phyloP scores from a whole-genome alignment of 805 yeast genomes.

The Schwanniomyces pseudopolymorphus region DNA sequence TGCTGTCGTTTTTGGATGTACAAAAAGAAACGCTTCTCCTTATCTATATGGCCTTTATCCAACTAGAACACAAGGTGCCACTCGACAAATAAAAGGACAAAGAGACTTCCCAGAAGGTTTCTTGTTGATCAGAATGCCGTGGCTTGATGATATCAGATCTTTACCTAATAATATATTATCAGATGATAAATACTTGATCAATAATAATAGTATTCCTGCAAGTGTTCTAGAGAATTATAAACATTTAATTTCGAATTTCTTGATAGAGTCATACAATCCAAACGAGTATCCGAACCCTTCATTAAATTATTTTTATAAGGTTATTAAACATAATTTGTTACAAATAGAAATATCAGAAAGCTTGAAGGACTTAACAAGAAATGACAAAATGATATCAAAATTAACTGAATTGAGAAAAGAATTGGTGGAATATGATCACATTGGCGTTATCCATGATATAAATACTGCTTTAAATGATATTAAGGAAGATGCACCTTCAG shows the following conservation, averaged over 20 bases:
- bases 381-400: slow-evolving; percentile 19
- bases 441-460: slow-evolving; percentile 9
- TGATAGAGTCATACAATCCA: slow-evolving; percentile 53
- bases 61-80: slow-evolving; percentile 29
- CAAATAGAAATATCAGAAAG: slow-evolving; percentile 35
- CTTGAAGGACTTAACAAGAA: slow-evolving; percentile 14
- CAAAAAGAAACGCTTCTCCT: slow-evolving; percentile 55
- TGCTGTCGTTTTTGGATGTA: slow-evolving; percentile 74
- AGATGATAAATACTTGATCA: slow-evolving; percentile 10
- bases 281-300: slow-evolving; percentile 61
- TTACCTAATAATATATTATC: slow-evolving; percentile 47
- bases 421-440: slow-evolving; percentile 6
- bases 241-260: slow-evolving; percentile 36
- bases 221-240: slow-evolving; percentile 19
- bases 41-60: slow-evolving; percentile 60
- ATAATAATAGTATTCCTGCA: slow-evolving; percentile 5
- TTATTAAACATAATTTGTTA: slow-evolving; percentile 63
- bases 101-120: slow-evolving; percentile 66
- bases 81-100: slow-evolving; percentile 11
- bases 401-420: slow-evolving; percentile 10
- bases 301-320: slow-evolving; percentile 63
- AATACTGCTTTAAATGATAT: slow-evolving; percentile 10
- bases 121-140: slow-evolving; percentile 67
- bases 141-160: slow-evolving; percentile 69
- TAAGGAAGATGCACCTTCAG: slow-evolving; percentile 8